Evolutionary conservation across 2,329 filamentous ascomycete genomes (phyloP).

Genomic region (Xylariaceae sp.): DNA sequence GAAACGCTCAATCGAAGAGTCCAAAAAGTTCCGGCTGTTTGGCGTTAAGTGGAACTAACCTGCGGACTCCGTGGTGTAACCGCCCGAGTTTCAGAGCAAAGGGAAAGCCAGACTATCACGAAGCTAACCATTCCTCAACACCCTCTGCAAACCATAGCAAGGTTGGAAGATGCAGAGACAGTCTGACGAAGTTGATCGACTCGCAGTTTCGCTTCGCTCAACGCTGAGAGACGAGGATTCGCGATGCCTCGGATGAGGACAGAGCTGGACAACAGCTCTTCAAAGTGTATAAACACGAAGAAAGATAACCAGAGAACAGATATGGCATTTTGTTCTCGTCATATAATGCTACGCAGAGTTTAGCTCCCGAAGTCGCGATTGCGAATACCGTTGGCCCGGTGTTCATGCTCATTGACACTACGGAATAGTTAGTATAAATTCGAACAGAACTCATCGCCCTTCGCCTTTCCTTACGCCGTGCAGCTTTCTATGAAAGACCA

Average conservation of each 20-base stretch:
- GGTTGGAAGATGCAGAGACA: neutral
- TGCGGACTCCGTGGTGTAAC: neutral
- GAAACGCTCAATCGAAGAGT: slow-evolving; percentile 31
- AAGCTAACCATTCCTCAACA: neutral
- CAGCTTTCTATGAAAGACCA: too few species aligned
- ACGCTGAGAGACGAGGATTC: neutral
- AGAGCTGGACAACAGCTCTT: neutral
- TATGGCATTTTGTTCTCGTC: neutral
- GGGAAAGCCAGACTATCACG: neutral
- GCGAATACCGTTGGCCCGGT: too few species aligned
- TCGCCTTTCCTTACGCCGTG: too few species aligned
- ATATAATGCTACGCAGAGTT: neutral
- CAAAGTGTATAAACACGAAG: neutral
- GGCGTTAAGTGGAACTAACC: slow-evolving; percentile 54
- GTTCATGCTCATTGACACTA: too few species aligned
- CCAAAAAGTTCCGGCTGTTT: slow-evolving; percentile 51
- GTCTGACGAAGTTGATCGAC: neutral
- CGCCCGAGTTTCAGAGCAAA: neutral
- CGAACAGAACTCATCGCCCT: too few species aligned
- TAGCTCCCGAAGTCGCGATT: neutral
- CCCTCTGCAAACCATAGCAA: neutral
- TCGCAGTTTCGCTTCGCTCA: neutral
- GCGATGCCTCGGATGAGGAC: neutral
- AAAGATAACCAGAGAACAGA: neutral
- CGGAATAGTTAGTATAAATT: too few species aligned